These are phyloP conservation scores for Rhodosporidiobolus odoratus DNA, from an alignment of 768 basidiomycete genomes.

Conservation along the genomic window DNA sequence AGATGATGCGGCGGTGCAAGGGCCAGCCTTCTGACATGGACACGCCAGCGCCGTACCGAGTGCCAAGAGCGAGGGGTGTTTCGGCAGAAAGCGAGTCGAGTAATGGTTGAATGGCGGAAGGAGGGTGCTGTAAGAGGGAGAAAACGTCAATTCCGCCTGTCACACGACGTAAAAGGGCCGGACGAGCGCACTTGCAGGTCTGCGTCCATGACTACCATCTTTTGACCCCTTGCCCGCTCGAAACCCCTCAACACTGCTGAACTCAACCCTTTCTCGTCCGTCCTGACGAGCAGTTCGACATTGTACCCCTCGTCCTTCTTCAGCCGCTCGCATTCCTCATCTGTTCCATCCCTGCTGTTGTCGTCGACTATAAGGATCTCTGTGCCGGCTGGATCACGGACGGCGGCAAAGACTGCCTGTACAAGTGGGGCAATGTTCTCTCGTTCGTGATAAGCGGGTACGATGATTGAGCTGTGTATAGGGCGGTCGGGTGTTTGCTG, in stretches of 20 bases:
- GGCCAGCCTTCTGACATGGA: constrained; percentile 43
- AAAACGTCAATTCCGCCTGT: neutral
- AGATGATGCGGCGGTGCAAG: constrained; percentile 41
- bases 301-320: constrained; percentile 37
- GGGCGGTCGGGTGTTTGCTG: constrained; percentile 1
- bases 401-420: constrained; percentile 31
- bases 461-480: constrained; percentile 38
- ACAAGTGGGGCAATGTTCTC: constrained; percentile 41
- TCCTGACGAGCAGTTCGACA: constrained; percentile 39
- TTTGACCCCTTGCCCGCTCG: constrained; percentile 36
- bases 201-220: constrained; percentile 43
- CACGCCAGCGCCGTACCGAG: constrained; percentile 42
- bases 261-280: constrained; percentile 40
- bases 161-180: neutral
- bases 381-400: constrained; percentile 18
- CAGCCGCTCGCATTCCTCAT: constrained; percentile 34
- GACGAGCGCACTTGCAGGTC: constrained; percentile 42
- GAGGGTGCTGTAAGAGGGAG: constrained; percentile 40
- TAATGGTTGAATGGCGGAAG: constrained; percentile 36
- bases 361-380: constrained; percentile 44
- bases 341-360: constrained; percentile 40
- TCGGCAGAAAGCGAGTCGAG: constrained; percentile 33
- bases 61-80: constrained; percentile 40
- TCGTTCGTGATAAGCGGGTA: constrained; percentile 42
- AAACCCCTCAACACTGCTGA: constrained; percentile 43